Conservation (phyloP, 306 rosid genomes). For the Sphenostylis stenocarpa region DNA sequence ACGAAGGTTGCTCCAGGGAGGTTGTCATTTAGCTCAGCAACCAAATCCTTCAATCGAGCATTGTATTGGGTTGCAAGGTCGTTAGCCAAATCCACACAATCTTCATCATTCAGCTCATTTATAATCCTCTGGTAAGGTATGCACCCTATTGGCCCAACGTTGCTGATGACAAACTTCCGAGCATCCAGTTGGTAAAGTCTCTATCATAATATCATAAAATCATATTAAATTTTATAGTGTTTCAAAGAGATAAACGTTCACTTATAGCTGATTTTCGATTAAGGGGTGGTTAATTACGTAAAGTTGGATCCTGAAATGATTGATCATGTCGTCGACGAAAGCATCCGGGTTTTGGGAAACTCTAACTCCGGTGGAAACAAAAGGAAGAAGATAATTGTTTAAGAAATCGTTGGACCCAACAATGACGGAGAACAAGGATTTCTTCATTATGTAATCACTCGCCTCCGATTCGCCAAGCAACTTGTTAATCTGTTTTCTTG, state of each 20-base stretch:
- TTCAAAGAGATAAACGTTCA: background rate
- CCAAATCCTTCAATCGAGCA: slow-evolving; percentile 63
- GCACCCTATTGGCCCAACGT: slow-evolving; percentile 86
- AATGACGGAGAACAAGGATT: slow-evolving; percentile 61
- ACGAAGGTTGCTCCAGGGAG: slow-evolving; percentile 67
- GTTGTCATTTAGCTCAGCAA: slow-evolving; percentile 55
- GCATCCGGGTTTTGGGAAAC: slow-evolving; percentile 60
- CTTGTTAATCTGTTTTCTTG: slow-evolving; percentile 58
- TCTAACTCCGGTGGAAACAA: slow-evolving; percentile 65
- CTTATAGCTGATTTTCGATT: background rate
- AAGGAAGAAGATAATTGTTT: slow-evolving; percentile 76
- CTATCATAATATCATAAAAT: slow-evolving; percentile 31
- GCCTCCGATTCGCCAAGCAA: slow-evolving; percentile 57
- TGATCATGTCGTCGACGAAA: slow-evolving; percentile 62
- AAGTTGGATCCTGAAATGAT: slow-evolving; percentile 61
- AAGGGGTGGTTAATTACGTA: slow-evolving; percentile 47
- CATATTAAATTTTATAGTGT: background rate
- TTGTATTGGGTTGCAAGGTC: slow-evolving; percentile 66
- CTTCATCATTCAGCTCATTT: slow-evolving; percentile 53
- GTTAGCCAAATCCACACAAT: slow-evolving; percentile 69
- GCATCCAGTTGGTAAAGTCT: slow-evolving; percentile 70
- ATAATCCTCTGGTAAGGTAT: slow-evolving; percentile 79
- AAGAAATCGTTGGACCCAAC: slow-evolving; percentile 79
- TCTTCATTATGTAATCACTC: slow-evolving; percentile 48
- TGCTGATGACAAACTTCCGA: slow-evolving; percentile 65